Evolutionary conservation across 2,329 filamentous ascomycete genomes (phyloP), one percentile per base, ranked within the genome.

Genomic region (Aspergillus fijiensis): DNA sequence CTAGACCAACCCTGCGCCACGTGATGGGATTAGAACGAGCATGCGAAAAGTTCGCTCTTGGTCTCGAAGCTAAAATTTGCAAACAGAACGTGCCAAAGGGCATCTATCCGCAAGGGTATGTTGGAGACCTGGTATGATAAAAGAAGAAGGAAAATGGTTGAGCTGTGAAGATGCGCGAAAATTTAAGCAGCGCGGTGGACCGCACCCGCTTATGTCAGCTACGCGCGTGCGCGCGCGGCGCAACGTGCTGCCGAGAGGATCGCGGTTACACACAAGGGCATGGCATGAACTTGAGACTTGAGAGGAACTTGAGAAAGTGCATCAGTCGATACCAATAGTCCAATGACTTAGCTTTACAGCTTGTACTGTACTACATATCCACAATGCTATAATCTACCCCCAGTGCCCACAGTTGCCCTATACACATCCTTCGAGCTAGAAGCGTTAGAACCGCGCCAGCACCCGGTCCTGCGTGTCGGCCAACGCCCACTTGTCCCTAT

Each of bases 391-490:
- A 19, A 16, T 45, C n/a, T 5, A 16, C 16, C n/a, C 39, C 14
- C 7, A 5, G 16, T 9, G 27, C 7, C 27, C 27, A 29, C 7
- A 9, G 2, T 29, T 9, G 27, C 9, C 39, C 39, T 45, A 3
- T 45, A 27, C 23, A 25, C 23, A 21, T 7, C n/a, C 51, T 45
- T 45, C 14, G 6, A 19, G 14, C 48, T 75, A 80, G 63, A 91
- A 89, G 68, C 89, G 83, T 49, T 75, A 80, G 63, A 91, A 89
- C 68, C 89, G 83, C 50, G 88, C 80, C 75, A 89, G 81, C n/a
- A 93, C 90, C 78, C 89, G 91, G 74, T 87, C 80, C 76, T 87
- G 80, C 5, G 85, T 88, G 72, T 96, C 91, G 71, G 88, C 86
- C 78, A 96, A 69, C 51, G 93, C 93, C 88, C 89, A 96, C 21